Conservation (phyloP, 1,284 basidiomycete species). For the Puccinia novopanici region DNA sequence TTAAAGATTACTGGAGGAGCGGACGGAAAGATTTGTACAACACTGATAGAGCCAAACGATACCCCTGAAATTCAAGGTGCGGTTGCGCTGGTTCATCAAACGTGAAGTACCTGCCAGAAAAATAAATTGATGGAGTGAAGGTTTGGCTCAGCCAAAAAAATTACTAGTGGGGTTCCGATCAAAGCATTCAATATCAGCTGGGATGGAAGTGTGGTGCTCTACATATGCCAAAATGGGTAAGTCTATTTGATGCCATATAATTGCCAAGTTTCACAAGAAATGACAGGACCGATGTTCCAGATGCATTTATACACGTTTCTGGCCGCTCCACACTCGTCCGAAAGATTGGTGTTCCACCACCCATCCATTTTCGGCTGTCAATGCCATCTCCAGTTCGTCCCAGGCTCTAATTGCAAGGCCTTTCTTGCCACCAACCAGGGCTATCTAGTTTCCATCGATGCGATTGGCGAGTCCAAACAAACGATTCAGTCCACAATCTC, state of each 20-base stretch:
- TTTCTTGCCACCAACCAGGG: slow-evolving; percentile 22
- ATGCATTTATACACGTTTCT: slow-evolving; percentile 12
- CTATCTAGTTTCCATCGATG: neutral
- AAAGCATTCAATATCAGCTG: slow-evolving; percentile 28
- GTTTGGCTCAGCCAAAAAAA: slow-evolving; percentile 7
- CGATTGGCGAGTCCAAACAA: neutral
- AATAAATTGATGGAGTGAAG: neutral
- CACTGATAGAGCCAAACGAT: neutral
- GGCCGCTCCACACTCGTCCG: neutral
- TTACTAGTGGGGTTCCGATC: neutral
- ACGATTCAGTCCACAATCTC: neutral
- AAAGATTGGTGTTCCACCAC: neutral
- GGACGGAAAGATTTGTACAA: slow-evolving; percentile 11
- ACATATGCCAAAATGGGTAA: slow-evolving; percentile 22
- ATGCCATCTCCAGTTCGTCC: neutral
- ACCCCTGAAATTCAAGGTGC: neutral
- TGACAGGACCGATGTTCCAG: no score
- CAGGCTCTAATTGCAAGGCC: neutral
- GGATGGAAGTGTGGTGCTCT: neutral
- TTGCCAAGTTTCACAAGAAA: neutral
- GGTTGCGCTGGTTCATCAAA: no score
- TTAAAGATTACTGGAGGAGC: slow-evolving; percentile 20
- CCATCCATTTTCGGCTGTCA: neutral
- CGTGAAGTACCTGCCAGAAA: no score
- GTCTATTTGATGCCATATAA: neutral